A percentile compares a stretch with the other conserved stretches of the same genome.
Evolutionary conservation across 176 grass and related monocot genomes (phyloP).

Genomic region (Hyparrhenia diplandra): DNA sequence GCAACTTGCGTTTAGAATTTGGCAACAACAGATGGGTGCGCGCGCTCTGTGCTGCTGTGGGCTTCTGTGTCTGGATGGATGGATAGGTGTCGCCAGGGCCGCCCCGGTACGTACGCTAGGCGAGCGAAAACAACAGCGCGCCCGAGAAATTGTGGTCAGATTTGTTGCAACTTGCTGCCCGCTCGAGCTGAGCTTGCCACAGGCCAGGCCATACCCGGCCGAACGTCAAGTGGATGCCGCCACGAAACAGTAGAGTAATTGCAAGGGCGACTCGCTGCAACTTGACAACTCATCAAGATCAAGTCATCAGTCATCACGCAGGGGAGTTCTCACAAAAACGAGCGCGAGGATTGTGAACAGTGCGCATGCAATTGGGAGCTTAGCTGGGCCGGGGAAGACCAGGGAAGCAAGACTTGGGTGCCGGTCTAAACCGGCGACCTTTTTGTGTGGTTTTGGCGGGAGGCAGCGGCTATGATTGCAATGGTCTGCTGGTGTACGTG

Average conservation of each 20-base stretch:
- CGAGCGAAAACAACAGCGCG: neutral
- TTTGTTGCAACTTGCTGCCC: slow-evolving; percentile 4
- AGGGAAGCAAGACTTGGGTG: neutral
- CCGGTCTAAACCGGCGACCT: neutral
- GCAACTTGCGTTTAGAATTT: slow-evolving; percentile 32
- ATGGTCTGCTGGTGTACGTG: too few relatives aligned
- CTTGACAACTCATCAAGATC: slow-evolving; percentile 8
- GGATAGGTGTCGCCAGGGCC: neutral
- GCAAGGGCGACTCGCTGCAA: slow-evolving; percentile 15
- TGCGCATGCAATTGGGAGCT: too few relatives aligned
- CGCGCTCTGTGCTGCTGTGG: neutral
- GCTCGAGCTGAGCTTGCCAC: too few relatives aligned
- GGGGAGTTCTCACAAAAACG: too few relatives aligned
- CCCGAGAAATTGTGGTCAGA: neutral
- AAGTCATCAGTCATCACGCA: neutral
- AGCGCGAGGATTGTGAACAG: too few relatives aligned
- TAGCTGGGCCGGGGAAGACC: too few relatives aligned
- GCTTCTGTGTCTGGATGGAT: too few relatives aligned
- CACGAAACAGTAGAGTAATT: slow-evolving; percentile 24
- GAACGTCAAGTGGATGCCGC: slow-evolving; percentile 7
- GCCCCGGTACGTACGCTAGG: neutral
- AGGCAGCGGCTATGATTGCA: too few relatives aligned
- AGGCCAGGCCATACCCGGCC: neutral
- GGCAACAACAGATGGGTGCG: neutral
- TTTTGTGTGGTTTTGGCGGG: neutral